Conservation (phyloP, 768 basidiomycete species). For the Clitopilus passeckerianus region DNA sequence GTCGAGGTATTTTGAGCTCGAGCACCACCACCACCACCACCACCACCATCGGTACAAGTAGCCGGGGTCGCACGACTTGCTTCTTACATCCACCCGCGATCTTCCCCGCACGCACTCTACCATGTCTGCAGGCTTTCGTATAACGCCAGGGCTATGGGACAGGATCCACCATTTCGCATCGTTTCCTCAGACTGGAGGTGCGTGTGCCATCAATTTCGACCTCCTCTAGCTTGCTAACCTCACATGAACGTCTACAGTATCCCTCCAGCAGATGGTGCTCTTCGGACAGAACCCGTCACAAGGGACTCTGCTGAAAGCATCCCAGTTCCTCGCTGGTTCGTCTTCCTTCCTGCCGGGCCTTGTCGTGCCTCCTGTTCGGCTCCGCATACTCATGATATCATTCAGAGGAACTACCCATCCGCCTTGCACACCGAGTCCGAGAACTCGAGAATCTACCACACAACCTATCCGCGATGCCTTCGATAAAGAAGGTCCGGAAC, state of each 20-base stretch:
- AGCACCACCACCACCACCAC: neutral
- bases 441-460: slow-evolving; percentile 94
- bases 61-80: neutral
- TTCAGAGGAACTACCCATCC: slow-evolving; percentile 90
- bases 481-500: slow-evolving; percentile 91
- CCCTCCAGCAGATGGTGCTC: slow-evolving; percentile 95
- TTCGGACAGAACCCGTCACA: slow-evolving; percentile 96
- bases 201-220: slow-evolving; percentile 13
- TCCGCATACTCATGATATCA: neutral
- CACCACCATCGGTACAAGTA: neutral
- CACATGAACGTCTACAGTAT: slow-evolving; percentile 50
- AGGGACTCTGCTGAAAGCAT: slow-evolving; percentile 89
- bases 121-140: slow-evolving; percentile 65
- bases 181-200: slow-evolving; percentile 80
- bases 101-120: neutral
- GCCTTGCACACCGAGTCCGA: slow-evolving; percentile 92
- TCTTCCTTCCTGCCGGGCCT: neutral
- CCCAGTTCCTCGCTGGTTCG: slow-evolving; percentile 81
- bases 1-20: neutral
- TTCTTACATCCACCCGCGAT: neutral
- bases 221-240: neutral
- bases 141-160: slow-evolving; percentile 65
- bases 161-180: slow-evolving; percentile 80
- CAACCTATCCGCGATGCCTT: slow-evolving; percentile 85
- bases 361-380: neutral